Evolutionary conservation across 202 grass and related monocot species (phyloP).

Genomic region (Digitaria exilis): DNA sequence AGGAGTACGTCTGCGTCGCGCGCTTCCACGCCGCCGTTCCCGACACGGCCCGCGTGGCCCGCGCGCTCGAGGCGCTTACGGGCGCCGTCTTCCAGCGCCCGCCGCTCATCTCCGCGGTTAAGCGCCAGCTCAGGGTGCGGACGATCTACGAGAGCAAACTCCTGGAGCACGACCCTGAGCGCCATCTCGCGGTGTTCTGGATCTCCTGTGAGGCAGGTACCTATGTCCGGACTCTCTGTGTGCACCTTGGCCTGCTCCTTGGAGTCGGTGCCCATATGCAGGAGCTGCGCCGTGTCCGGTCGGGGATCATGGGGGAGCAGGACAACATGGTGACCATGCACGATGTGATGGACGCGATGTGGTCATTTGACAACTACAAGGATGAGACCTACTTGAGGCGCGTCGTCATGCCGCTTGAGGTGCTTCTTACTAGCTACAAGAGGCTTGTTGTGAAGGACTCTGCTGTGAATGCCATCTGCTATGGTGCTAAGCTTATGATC

Average conservation of each 20-base stretch:
- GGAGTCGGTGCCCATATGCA: constrained; percentile 89
- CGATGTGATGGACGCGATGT: constrained; percentile 83
- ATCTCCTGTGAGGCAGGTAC: constrained; percentile 86
- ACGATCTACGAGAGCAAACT: constrained; percentile 92
- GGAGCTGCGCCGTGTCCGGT: constrained; percentile 81
- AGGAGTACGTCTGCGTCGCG: constrained; percentile 85
- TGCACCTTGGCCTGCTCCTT: constrained; percentile 81
- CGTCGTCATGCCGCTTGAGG: constrained; percentile 84
- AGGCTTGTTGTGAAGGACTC: constrained; percentile 92
- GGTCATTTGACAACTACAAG: constrained; percentile 70
- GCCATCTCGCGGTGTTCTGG: constrained; percentile 83
- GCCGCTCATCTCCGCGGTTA: constrained; percentile 90
- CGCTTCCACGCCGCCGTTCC: constrained; percentile 79
- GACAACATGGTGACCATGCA: constrained; percentile 99
- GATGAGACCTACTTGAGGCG: constrained; percentile 80
- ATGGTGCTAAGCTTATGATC: constrained; percentile 94
- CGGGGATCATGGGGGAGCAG: constrained; percentile 75
- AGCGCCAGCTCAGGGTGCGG: constrained; percentile 88
- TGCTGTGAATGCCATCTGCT: constrained; percentile 91
- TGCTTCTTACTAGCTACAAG: constrained; percentile 90
- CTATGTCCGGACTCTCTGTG: constrained; percentile 81
- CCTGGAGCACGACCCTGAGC: constrained; percentile 65
- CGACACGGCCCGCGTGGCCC: constrained; percentile 51
- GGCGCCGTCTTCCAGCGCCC: constrained; percentile 95
- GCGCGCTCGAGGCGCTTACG: constrained; percentile 72